Percentiles rank a stretch among this genome's conserved stretches.
These are phyloP conservation scores for Furcasterigmium sp. DNA, from an alignment of 2,329 filamentous ascomycete genomes.

Conservation along the genomic window DNA sequence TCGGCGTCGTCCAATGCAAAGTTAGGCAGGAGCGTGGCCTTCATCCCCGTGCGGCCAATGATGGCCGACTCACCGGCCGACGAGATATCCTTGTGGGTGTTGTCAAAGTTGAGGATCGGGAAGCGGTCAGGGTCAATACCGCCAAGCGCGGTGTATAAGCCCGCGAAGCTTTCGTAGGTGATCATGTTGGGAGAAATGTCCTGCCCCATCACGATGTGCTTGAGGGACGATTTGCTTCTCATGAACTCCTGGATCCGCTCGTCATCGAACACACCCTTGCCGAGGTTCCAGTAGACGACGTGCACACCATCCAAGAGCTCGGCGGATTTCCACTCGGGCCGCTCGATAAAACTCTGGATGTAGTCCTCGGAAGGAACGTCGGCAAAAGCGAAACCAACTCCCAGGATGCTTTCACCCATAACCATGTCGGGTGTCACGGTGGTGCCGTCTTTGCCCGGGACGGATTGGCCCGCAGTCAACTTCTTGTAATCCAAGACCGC, in stretches of 20 bases:
- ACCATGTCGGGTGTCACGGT: conserved; percentile 85
- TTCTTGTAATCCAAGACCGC: conserved; percentile 48
- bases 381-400: conserved; percentile 71
- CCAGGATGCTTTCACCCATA: conserved; percentile 59
- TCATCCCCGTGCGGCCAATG: conserved; percentile 37
- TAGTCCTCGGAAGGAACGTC: conserved; percentile 71
- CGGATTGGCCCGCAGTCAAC: conserved; percentile 58
- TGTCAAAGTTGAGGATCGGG: conserved; percentile 61
- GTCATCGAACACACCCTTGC: conserved; percentile 59
- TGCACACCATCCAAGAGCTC: conserved; percentile 63
- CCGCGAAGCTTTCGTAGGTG: conserved; percentile 60
- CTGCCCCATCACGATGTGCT: conserved; percentile 73
- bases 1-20: conserved; percentile 39
- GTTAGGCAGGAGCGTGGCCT: conserved; percentile 41
- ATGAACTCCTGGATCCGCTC: conserved; percentile 65
- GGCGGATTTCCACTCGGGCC: conserved; percentile 65
- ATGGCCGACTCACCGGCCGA: conserved; percentile 17
- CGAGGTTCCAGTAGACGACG: conserved; percentile 77
- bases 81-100: conserved; percentile 27
- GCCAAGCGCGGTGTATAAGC: conserved; percentile 63
- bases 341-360: conserved; percentile 61
- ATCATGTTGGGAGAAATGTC: conserved; percentile 75
- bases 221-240: conserved; percentile 48
- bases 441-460: conserved; percentile 58
- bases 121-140: conserved; percentile 72